A percentile compares a stretch with the other conserved stretches of the same genome.
These are phyloP conservation scores for Phlebiopsis flavidoalba DNA, from an alignment of 768 basidiomycete genomes.

Conservation along the genomic window DNA sequence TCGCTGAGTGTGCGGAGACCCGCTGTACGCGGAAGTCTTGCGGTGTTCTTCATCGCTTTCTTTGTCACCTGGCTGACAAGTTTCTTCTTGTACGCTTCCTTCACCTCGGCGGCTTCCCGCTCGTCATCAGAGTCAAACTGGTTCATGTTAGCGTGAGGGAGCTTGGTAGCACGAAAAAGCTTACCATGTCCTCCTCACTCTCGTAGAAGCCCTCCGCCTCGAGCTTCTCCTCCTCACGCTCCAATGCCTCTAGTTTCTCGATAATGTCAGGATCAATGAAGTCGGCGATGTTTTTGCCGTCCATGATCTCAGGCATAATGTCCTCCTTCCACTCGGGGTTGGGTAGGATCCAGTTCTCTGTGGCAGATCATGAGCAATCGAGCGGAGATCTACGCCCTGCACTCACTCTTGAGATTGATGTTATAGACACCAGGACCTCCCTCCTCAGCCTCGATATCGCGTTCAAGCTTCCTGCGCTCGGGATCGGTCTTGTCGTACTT, in stretches of 20 bases:
- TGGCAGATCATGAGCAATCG: slow-evolving; percentile 3
- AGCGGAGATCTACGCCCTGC: neutral
- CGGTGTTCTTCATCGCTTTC: slow-evolving; percentile 82
- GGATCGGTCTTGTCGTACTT: slow-evolving; percentile 89
- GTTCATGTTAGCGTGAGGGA: neutral
- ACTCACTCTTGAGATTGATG: slow-evolving; percentile 83
- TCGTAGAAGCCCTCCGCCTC: slow-evolving; percentile 95
- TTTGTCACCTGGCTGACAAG: slow-evolving; percentile 73
- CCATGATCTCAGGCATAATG: slow-evolving; percentile 96
- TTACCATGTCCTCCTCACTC: slow-evolving; percentile 79
- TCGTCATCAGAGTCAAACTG: slow-evolving; percentile 63
- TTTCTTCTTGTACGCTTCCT: slow-evolving; percentile 57
- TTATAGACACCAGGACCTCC: slow-evolving; percentile 92
- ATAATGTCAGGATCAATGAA: slow-evolving; percentile 97
- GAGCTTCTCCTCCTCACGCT: slow-evolving; percentile 94
- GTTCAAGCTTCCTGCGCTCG: slow-evolving; percentile 63
- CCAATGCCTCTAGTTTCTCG: slow-evolving; percentile 94
- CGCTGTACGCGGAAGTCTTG: slow-evolving; percentile 74
- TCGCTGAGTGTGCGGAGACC: slow-evolving; percentile 64
- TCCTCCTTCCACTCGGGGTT: slow-evolving; percentile 96
- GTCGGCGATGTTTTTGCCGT: slow-evolving; percentile 98
- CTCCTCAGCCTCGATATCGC: slow-evolving; percentile 79
- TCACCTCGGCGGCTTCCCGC: slow-evolving; percentile 63
- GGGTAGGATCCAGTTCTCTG: slow-evolving; percentile 87
- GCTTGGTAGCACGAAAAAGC: slow-evolving; percentile 17